Base-by-base conservation (phyloP, 1,284 basidiomycete species). In the Ustilago hordei region DNA sequence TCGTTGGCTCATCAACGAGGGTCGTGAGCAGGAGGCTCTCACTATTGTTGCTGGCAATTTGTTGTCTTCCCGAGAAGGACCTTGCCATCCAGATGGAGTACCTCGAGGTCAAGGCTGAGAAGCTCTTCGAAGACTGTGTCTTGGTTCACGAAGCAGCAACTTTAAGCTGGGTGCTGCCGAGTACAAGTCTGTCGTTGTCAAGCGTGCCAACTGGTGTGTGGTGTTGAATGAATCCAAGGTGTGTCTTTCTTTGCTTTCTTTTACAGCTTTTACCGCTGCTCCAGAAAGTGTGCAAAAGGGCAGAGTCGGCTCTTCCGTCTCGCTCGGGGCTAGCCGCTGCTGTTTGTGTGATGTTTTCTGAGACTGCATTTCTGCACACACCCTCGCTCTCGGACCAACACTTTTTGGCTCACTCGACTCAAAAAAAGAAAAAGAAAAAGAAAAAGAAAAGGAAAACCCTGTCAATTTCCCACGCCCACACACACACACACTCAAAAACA, bases 351-450 rank as follows among this genome's bases (percentile, higher is more conserved):
- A 39, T 39, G 38, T 39, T 39, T 9, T 17, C 15, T 48, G 6
- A 31, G 45, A 48, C 45, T 50, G 48, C 48, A 32, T 50, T 50
- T 50, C 48, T 50, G 48, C 48, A 50, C 48, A 50, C 28, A 8
- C 23, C 19, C 9, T 32, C 13, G 28, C 28, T 48, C 45, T 48
- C 45, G 28, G 23, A 48, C 45, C 45, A 48, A 48, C 45, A 48
- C 45, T 48, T 50, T 50, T 8, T 32, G 23, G 48, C 41, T 45
- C 41, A 15, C 17, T 45, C 41, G 3, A 17, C 41, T 45, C 36
- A 38, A 38, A 38, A 8, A 19, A 45, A 45, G 19, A 38, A 38
- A 8, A 19, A 19, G 11, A 45, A 38, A 38, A 38, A 1, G 13
- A 45, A 45, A 38, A 38, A 38, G 9, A 19, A 45, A 45, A 23